Base-by-base conservation (phyloP, 139 green algal species). In the Chlamydomonas sphaeroides region DNA sequence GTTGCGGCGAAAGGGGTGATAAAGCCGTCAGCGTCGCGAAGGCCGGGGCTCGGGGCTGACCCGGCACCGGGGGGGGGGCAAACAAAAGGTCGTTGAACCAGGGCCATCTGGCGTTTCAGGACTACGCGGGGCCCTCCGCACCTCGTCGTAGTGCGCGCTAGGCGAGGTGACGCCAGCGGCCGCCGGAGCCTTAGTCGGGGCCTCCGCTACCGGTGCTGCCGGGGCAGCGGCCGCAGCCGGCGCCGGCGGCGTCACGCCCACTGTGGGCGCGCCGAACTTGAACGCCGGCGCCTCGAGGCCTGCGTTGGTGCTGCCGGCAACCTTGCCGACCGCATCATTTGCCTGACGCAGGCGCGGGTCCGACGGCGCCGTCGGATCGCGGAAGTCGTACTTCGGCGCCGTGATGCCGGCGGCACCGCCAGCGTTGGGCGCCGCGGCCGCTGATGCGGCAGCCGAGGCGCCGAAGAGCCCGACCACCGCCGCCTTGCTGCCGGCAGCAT, bases 341-440 rank as follows among this genome's bases (percentile, higher is more conserved):
- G 59, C 73, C n/a, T 62, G 42, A 4, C 32, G n/a, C 39, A 81
- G 61, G 38, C 42, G 61, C 41, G 61, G 74, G 39, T 81, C 74
- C 42, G 74, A 63, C 21, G 62, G 62, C 5, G 39, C 59, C 0
- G 41, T 4, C 3, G 74, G 74, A 10, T 33, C 36, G 1, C 41
- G 33, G 17, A 81, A 81, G 4, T 18, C 30, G 61, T 45, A 81
- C 41, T 30, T 49, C 5, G 23, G 65, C 20, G 36, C 35, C 26
- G 62, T 28, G 62, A 20, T 38, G 28, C 62, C 30, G 11, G 35
- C 65, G 35, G 5, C 35, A 23, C 1, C 65, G 65, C 35, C 65
- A 49, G 35, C 56, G 15, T 11, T 21, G 45, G 45, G 45, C 45
- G 45, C 45, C 14, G 45, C 45, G 45, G 45, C 10, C 11, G 45